Evolutionary conservation across 2,329 filamentous ascomycete genomes (phyloP).

Genomic region (Calonectria fujianensis): DNA sequence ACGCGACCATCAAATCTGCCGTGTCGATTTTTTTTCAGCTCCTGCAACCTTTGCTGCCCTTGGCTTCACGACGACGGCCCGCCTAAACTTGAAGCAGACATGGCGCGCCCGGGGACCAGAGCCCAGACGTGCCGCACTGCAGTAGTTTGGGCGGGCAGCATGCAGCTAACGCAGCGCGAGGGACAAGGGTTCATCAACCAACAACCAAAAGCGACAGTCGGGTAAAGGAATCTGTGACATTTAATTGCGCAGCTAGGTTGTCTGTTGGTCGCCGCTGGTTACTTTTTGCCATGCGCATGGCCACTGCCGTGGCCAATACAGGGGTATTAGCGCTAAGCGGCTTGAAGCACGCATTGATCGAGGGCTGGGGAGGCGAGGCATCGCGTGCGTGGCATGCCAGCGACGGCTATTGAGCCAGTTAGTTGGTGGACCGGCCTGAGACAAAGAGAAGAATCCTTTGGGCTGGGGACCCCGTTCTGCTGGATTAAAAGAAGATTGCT

Average conservation of each 20-base stretch:
- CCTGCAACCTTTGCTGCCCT: slow-evolving; percentile 18
- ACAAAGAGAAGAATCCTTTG: background rate
- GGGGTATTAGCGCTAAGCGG: slow-evolving; percentile 29
- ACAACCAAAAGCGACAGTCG: background rate
- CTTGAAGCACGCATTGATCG: slow-evolving; percentile 20
- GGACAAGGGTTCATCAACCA: slow-evolving; percentile 36
- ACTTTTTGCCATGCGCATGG: background rate
- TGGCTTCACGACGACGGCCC: background rate
- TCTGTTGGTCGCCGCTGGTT: background rate
- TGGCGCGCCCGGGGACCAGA: slow-evolving; percentile 27
- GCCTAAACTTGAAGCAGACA: slow-evolving; percentile 36
- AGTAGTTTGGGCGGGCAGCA: slow-evolving; percentile 42
- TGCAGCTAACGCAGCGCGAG: slow-evolving; percentile 38
- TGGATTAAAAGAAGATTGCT: slow-evolving; percentile 3
- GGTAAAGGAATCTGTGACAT: background rate
- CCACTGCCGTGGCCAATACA: slow-evolving; percentile 3
- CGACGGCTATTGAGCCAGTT: background rate
- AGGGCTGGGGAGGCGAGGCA: background rate
- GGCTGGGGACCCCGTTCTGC: background rate
- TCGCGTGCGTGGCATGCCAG: slow-evolving; percentile 23
- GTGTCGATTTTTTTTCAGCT: slow-evolving; percentile 27
- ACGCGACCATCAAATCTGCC: background rate
- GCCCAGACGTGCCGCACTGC: background rate
- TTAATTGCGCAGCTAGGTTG: background rate
- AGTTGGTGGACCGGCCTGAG: background rate